Base-by-base conservation (phyloP, 306 rosid genomes). In the Dalbergia cochinchinensis region DNA sequence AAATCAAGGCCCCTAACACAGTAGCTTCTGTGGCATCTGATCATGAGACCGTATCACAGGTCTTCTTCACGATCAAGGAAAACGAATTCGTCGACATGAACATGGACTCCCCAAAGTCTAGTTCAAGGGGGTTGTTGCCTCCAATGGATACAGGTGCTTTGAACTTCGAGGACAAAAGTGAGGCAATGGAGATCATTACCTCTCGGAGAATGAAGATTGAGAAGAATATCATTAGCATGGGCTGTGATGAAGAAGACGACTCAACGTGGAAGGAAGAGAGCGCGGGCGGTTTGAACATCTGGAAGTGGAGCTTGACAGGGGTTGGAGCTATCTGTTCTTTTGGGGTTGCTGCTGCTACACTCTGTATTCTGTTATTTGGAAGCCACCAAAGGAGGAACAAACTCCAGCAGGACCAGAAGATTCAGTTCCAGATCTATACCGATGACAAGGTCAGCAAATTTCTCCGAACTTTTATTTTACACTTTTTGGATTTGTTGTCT, bases 321-420 rank as follows among this genome's bases (percentile, higher is more conserved):
- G 72, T 94, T 74, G 97, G 98, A 69, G 98, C 97, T 37, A 94
- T 92, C 22, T 94, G 93, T 73, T 89, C 98, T 8, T 90, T 92
- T 70, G 97, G 97, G 20, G 82, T 94, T 85, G 93, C 93, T 74
- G 98, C 94, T 70, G 97, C 94, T 19, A 89, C 98, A 15, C 62
- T 94, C 68, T 94, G 94, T 86, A 67, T 92, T 66, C 59, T 92
- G 22, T 71, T 85, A 31, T 48, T 89, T 22, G 97, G 98, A 71
- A 88, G 70, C 65, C 89, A 90, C 0, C 90, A 89, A 5, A 85
- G 61, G 39, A 87, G 62, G 51, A 88, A 84, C 79, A 83, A 80
- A 39, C 73, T 14, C 53, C 86, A 82, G 8, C 82, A 72, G 9
- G 80, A 86, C 41, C 91, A 86, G 14, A 89, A 86, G 74, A 86